Evolutionary conservation across 1,139 yeast genomes (phyloP).

Genomic region (Protomyces inouyei): DNA sequence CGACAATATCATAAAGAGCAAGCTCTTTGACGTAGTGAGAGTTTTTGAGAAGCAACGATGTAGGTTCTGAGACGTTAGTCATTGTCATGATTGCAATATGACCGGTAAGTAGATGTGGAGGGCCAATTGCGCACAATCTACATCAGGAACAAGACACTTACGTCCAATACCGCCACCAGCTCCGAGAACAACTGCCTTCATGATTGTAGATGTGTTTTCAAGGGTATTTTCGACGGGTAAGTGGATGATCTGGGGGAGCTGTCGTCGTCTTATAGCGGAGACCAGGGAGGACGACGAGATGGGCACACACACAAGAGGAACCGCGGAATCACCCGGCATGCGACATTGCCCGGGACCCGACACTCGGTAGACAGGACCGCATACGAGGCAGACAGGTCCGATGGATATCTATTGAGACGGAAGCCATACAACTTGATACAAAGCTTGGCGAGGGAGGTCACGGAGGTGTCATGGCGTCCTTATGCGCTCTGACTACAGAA

Average conservation of each 20-base stretch:
- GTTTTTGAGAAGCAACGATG: constrained; percentile 71
- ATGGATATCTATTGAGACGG: no score
- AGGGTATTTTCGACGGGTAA: neutral
- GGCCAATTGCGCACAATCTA: neutral
- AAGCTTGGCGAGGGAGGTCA: no score
- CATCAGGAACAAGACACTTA: neutral
- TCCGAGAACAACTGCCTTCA: constrained; percentile 27
- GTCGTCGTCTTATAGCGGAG: neutral
- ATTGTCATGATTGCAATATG: neutral
- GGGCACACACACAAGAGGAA: no score
- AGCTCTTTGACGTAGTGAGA: constrained; percentile 80
- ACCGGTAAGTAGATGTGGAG: no score
- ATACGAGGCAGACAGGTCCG: no score
- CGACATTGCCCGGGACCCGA: no score
- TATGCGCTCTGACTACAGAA: no score
- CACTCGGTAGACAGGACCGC: no score
- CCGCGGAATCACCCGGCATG: no score
- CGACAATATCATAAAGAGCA: constrained; percentile 84
- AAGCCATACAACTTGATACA: no score
- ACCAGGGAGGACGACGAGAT: no score
- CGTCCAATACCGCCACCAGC: constrained; percentile 3
- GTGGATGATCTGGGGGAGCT: neutral
- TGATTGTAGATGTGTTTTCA: neutral
- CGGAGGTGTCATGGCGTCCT: no score
- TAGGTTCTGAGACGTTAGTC: constrained; percentile 6